Conservation (phyloP, 495 filamentous ascomycete species). For the Elasticomyces elasticus region DNA sequence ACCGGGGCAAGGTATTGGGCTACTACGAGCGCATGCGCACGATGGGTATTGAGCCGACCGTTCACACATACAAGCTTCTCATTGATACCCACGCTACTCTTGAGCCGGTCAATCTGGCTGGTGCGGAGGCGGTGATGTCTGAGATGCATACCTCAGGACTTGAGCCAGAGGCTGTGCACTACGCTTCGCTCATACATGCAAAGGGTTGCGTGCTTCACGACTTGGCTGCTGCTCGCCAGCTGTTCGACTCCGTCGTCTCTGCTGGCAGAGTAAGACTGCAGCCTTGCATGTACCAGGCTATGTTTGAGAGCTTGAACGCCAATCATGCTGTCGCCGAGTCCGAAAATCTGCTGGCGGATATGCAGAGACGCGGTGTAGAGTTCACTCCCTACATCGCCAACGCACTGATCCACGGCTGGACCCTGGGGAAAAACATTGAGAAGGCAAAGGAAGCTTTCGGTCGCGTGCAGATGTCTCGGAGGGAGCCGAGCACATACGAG, state of each 20-base stretch:
- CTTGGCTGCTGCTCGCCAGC: constrained; percentile 64
- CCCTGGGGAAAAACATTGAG: constrained; percentile 65
- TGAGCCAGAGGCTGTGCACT: constrained; percentile 83
- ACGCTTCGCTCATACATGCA: constrained; percentile 88
- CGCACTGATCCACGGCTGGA: constrained; percentile 98
- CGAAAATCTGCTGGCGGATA: constrained; percentile 59
- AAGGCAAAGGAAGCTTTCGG: constrained; percentile 74
- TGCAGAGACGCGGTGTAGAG: constrained; percentile 60
- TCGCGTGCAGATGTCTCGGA: constrained; percentile 57
- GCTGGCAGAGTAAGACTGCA: constrained; percentile 55
- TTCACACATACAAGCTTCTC: constrained; percentile 95
- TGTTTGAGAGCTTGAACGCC: constrained; percentile 93
- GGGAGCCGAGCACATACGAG: constrained; percentile 98
- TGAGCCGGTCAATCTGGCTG: constrained; percentile 81
- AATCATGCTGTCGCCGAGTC: constrained; percentile 67
- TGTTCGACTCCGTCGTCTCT: constrained; percentile 71
- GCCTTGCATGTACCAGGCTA: constrained; percentile 85
- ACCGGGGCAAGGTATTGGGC: constrained; percentile 83
- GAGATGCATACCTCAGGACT: constrained; percentile 65
- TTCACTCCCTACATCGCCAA: constrained; percentile 98
- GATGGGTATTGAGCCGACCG: constrained; percentile 79
- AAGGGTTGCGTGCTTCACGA: constrained; percentile 92
- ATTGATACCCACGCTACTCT: constrained; percentile 92
- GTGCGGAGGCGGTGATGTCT: constrained; percentile 76
- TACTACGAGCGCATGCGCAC: constrained; percentile 92